Percentiles rank a stretch among this genome's conserved stretches.
phyloP scores from a whole-genome alignment of 169 alveolate species.

The Ichthyophthirius multifiliis region DNA sequence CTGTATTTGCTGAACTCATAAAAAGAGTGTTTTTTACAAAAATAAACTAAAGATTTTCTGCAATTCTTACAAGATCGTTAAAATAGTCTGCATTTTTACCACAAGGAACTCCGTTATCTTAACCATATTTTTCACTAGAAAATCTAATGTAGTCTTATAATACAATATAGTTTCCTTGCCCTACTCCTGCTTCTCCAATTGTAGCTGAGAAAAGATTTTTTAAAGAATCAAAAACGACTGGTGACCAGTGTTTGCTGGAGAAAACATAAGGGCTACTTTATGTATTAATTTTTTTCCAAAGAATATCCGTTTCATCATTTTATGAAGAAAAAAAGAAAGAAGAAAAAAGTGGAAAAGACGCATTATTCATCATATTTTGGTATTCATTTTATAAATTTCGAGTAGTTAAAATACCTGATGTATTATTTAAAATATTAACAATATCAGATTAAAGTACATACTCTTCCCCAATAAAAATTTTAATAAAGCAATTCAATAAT shows the following conservation, averaged over 20 bases:
- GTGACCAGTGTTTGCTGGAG: conserved; percentile 12
- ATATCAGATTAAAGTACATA: conserved; percentile 36
- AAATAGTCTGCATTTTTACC: conserved; percentile 3
- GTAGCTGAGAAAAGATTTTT: background rate
- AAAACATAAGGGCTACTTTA: background rate
- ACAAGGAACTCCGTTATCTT: background rate
- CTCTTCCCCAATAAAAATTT: conserved; percentile 53
- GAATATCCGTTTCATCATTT: conserved; percentile 1
- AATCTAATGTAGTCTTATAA: conserved; percentile 8
- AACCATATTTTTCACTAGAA: conserved; percentile 7
- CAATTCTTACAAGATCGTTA: conserved; percentile 11
- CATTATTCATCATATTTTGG: background rate
- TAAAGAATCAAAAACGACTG: background rate
- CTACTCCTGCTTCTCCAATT: conserved; percentile 14
- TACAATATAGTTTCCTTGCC: background rate
- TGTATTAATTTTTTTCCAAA: conserved; percentile 6
- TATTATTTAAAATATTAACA: conserved; percentile 10
- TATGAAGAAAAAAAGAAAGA: background rate
- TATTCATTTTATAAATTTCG: background rate
- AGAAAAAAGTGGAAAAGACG: background rate
- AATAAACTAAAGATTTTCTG: background rate
- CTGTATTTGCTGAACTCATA: background rate
- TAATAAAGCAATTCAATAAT: conserved; percentile 34
- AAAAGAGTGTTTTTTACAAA: background rate
- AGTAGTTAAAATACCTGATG: background rate